phyloP scores from a whole-genome alignment of 495 filamentous ascomycete genomes.

The Cetradonia linearis region DNA sequence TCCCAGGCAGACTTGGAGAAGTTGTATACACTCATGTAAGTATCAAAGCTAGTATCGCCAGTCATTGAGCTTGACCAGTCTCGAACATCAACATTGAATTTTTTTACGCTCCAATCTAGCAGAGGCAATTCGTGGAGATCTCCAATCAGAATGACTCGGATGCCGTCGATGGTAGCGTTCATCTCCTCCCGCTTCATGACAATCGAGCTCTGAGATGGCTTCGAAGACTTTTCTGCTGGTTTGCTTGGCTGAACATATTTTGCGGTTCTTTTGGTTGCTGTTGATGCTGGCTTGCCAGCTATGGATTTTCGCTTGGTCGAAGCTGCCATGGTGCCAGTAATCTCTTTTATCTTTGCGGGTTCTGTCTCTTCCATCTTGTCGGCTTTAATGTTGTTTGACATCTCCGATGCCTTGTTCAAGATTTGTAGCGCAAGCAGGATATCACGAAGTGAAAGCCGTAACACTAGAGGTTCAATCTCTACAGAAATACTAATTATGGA shows the following conservation, averaged over 20 bases:
- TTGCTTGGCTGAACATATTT: conserved; percentile 34
- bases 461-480: conserved; percentile 84
- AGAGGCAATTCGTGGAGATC: conserved; percentile 91
- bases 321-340: conserved; percentile 38
- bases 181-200: conserved; percentile 73
- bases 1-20: conserved; percentile 99
- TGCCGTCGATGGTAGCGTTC: conserved; percentile 71
- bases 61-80: conserved; percentile 86
- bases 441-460: conserved; percentile 84
- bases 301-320: conserved; percentile 51
- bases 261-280: conserved; percentile 38
- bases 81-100: conserved; percentile 68
- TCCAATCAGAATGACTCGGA: conserved; percentile 87
- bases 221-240: conserved; percentile 23
- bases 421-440: conserved; percentile 91
- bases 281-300: conserved; percentile 54
- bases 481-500: conserved; percentile 68
- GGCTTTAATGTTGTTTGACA: conserved; percentile 46
- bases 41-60: conserved; percentile 80
- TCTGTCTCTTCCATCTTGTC: conserved; percentile 41
- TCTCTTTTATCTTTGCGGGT: conserved; percentile 55
- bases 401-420: conserved; percentile 80
- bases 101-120: conserved; percentile 86
- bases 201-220: conserved; percentile 36
- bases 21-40: conserved; percentile 94